Evolutionary conservation across 306 rosid genomes (phyloP).

Genomic region (Rosa chinensis): DNA sequence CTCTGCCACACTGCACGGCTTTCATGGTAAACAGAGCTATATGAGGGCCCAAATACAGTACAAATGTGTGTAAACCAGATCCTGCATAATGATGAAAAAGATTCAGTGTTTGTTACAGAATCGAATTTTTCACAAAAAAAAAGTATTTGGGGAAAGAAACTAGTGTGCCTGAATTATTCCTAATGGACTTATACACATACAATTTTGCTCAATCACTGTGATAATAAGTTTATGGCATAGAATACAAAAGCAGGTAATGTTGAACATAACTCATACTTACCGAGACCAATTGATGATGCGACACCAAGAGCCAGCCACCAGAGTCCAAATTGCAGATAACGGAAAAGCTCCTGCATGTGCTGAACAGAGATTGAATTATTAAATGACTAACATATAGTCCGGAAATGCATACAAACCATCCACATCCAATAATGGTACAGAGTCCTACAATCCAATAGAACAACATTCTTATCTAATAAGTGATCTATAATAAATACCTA

Average conservation of each 20-base stretch:
- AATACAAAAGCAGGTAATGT: neutral
- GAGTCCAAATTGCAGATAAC: slow-evolving; percentile 10
- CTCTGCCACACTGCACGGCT: slow-evolving; percentile 20
- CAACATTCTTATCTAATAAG: neutral
- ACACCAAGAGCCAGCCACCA: slow-evolving; percentile 27
- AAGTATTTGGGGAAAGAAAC: neutral
- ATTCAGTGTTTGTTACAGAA: neutral
- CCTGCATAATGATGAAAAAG: neutral
- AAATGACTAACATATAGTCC: neutral
- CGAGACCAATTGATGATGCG: slow-evolving; percentile 23
- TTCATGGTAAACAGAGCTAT: slow-evolving; percentile 23
- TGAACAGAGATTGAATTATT: neutral
- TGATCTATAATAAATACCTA: neutral
- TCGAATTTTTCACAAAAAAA: neutral
- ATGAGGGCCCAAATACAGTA: slow-evolving; percentile 25
- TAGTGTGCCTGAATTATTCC: too few relatives aligned
- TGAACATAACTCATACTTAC: neutral
- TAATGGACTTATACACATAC: neutral
- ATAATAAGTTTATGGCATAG: neutral
- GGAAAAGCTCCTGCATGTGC: slow-evolving; percentile 15
- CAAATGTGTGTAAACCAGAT: slow-evolving; percentile 27
- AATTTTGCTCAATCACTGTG: neutral
- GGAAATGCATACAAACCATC: neutral
- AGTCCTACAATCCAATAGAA: neutral
- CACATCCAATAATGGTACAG: neutral